phyloP scores from a whole-genome alignment of 2,329 filamentous ascomycete genomes.

The Trichoderma gracile region DNA sequence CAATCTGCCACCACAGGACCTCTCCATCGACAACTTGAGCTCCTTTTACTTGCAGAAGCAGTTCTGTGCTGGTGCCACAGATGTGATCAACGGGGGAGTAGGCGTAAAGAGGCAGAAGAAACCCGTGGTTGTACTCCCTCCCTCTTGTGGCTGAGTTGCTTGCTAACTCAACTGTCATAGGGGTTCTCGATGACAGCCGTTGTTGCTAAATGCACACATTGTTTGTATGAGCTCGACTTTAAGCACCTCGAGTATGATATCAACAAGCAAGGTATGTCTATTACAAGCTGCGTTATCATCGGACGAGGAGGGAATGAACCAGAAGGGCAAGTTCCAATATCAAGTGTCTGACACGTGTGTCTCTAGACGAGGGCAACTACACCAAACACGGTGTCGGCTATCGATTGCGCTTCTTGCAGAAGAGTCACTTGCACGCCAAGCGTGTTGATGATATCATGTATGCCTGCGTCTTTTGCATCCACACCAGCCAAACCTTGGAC shows the following conservation, averaged over 20 bases:
- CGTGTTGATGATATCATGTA: conserved; percentile 56
- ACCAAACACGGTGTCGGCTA: conserved; percentile 50
- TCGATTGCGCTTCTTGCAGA: conserved; percentile 57
- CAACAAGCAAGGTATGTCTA: conserved; percentile 48
- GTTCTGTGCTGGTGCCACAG: conserved; percentile 57
- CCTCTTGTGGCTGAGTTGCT: background rate
- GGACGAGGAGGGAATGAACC: background rate
- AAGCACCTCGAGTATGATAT: conserved; percentile 54
- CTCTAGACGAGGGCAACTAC: conserved; percentile 45
- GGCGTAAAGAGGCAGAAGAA: conserved; percentile 55
- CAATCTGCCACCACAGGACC: conserved; percentile 35
- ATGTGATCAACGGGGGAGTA: conserved; percentile 49
- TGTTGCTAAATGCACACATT: conserved; percentile 55
- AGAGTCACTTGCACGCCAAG: conserved; percentile 53
- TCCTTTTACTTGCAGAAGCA: conserved; percentile 56
- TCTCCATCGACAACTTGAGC: conserved; percentile 47
- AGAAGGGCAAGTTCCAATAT: background rate
- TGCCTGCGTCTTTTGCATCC: conserved; percentile 57
- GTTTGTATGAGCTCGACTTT: conserved; percentile 57
- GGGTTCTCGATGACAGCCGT: conserved; percentile 45
- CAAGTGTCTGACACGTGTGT: background rate
- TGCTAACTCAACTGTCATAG: conserved; percentile 31
- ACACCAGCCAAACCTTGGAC: conserved; percentile 51
- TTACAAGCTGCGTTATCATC: background rate
- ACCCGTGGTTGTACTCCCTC: conserved; percentile 38